Base-by-base conservation (phyloP, 2,329 filamentous ascomycete species). In the Penicillium griseofulvum region DNA sequence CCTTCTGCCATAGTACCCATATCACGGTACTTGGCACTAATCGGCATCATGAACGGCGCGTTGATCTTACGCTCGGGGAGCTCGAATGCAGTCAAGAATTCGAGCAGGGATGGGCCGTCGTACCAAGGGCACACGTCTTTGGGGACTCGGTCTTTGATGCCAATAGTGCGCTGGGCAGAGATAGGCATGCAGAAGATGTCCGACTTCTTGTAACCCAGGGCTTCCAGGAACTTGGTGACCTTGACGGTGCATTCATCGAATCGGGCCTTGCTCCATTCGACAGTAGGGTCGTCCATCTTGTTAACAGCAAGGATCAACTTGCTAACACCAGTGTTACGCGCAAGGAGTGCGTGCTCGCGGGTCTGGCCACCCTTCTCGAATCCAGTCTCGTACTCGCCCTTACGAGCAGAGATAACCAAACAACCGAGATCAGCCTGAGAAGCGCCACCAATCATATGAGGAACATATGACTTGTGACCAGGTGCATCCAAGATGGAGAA, bases 251-350 rank as follows among this genome's bases (percentile, higher is more conserved):
- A 99, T 77, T 99, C 94, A 69, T 90, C 87, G 80, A 91, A 99
- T 54, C 94, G 87, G 38, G 90, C 89, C 67, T 97, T 86, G 52
- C 89, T 94, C 95, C 95, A 99, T 70, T 96, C 85, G 49, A 99
- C 95, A 3, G 94, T 99, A 11, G 88, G 81, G 72, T 99, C 94
- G 71, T 99, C 94, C 95, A 99, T 99, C 83, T 99, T 99, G 85
- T 99, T 99, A 72, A 97, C 92, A 50, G 84, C 94, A 29, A 99
- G 87, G 43, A 97, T 82, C 53, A 99, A 83, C 79, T 97, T 97
- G 82, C 96, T 96, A 57, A 99, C 94, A 76, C 94, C 94, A 73
- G 96, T 93, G 0, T 95, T 99, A 79, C 97, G 96, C 65, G 95
- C 95, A 71, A 99, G 83, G 81, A 99, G 91, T 54, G 95, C 94